Base-by-base conservation (phyloP, 2,329 filamentous ascomycete species). In the Phaeophleospora eucalypticola region DNA sequence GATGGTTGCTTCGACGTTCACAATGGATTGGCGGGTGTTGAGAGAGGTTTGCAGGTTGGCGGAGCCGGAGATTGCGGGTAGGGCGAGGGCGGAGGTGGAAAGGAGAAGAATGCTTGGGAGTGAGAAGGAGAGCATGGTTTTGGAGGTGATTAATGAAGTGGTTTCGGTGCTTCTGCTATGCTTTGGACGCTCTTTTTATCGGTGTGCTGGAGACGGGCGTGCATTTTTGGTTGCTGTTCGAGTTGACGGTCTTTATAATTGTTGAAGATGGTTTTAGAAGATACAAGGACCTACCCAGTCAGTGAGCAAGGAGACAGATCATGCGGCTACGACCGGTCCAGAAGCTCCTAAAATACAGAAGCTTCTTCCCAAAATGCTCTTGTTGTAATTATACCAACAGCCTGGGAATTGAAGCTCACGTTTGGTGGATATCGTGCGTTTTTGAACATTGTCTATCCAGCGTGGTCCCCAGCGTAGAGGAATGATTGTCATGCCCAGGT, bases 1-100 rank as follows among this genome's bases (percentile, higher is more conserved):
- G 37, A 39, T 39, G 4, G 37, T 39, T 15, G 37, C 37, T 39
- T 16, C 21, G 12, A 38, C 36, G 8, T 39, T 21, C 3, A 39
- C 37, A 10, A 39, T 19, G 37, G n/a, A 39, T 21, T 39, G 17
- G 18, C 37, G 37, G 14, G 21, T 19, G n/a, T 39, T 24, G 4
- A 20, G 18, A 4, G 37, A 38, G 17, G 17, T 10, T 12, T 29
- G 17, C n/a, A 15, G 4, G 36, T 38, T 38, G n/a, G 36, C 8
- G 36, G 36, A 4, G 15, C n/a, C n/a, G 10, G 15, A 19, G 36
- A 17, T 38, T 38, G 36, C 9, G 36, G 37, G 37, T 3, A 24
- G 10, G 37, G 37, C 37, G 19, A 39, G 19, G 37, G 9, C 14
- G n/a, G 17, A 21, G 18, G 37, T 14, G 17, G 21, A 10, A 19